Evolutionary conservation across 1,284 basidiomycete genomes (phyloP).

Genomic region (Fistulinella cinereoalba): DNA sequence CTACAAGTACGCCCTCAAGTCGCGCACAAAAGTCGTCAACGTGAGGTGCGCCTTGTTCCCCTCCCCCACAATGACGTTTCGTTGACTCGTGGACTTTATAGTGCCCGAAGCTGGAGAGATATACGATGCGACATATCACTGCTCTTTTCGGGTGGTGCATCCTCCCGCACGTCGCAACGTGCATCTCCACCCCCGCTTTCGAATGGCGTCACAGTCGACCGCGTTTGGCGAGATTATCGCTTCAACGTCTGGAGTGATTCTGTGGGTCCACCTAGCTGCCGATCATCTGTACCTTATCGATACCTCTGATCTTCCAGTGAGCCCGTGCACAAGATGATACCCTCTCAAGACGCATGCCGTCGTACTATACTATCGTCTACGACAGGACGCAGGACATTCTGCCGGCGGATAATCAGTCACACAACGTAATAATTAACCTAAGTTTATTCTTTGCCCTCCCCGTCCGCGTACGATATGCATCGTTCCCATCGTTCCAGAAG

Average conservation of each 20-base stretch:
- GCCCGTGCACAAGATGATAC: constrained; percentile 21
- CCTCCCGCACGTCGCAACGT: constrained; percentile 30
- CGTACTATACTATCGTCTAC: constrained; percentile 31
- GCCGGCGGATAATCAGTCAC: constrained; percentile 27
- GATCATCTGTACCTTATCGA: no score
- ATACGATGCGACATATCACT: constrained; percentile 58
- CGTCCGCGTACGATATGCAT: constrained; percentile 12
- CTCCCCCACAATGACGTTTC: constrained; percentile 3
- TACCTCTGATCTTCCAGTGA: constrained; percentile 23
- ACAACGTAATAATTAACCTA: constrained; percentile 33
- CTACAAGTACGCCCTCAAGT: constrained; percentile 68
- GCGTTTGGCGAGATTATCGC: constrained; percentile 63
- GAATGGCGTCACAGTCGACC: constrained; percentile 61
- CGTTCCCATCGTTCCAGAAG: constrained; percentile 8
- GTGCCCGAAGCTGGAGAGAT: constrained; percentile 66
- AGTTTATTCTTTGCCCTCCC: constrained; percentile 21
- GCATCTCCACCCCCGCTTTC: constrained; percentile 35
- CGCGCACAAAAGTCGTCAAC: constrained; percentile 60
- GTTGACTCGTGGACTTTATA: constrained; percentile 25
- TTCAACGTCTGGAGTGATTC: constrained; percentile 56
- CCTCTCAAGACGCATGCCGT: constrained; percentile 16
- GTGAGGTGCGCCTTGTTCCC: constrained; percentile 52
- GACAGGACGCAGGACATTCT: constrained; percentile 32
- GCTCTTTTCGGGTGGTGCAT: constrained; percentile 45
- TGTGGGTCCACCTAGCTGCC: constrained; percentile 17